Evolutionary conservation across 2,329 filamentous ascomycete genomes (phyloP), one percentile per base, ranked within the genome.

Genomic region (Alternaria postmessia): DNA sequence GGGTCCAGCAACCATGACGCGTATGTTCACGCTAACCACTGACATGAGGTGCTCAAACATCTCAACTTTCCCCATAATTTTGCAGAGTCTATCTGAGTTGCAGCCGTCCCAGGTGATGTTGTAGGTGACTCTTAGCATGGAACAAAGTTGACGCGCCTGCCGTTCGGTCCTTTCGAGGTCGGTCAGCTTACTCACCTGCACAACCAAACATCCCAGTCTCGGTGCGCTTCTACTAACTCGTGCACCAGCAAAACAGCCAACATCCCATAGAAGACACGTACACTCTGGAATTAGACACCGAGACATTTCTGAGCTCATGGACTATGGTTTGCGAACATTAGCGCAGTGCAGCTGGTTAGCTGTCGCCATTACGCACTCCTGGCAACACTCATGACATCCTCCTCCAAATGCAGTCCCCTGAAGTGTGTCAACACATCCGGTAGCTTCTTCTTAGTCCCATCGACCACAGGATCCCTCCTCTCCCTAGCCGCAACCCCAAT

Each of bases 401-500:
- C 61, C 39, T 85, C 81, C 47, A 86, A 73, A 76, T 85, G 78
- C 61, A 86, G 64, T 36, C 70, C 71, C 58, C 75, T 67, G 65
- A 85, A 81, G 4, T 72, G 67, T 24, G 77, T 75, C 74, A 83
- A 80, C 0, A 78, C 64, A 18, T 72, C 68, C 3, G 77, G 78
- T 51, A 82, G 59, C 9, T 64, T 62, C 1, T 66, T 69, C 20
- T 65, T 66, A 9, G 59, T 81, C 5, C 61, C 57, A 46, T 57
- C 42, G 16, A 53, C 43, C 2, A 9, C 48, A 9, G 36, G 5
- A 49, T 57, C 47, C 7, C 53, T 55, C 46, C 66, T 60, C n/a
- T 72, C 72, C 61, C 72, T 77, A 11, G 68, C 83, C 6, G 86
- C 86, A 32, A 85, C 85, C 0, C 85, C 84, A 65, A 89, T 78